phyloP scores from a whole-genome alignment of 2,329 filamentous ascomycete species.

The Blumeriella jaapii region DNA sequence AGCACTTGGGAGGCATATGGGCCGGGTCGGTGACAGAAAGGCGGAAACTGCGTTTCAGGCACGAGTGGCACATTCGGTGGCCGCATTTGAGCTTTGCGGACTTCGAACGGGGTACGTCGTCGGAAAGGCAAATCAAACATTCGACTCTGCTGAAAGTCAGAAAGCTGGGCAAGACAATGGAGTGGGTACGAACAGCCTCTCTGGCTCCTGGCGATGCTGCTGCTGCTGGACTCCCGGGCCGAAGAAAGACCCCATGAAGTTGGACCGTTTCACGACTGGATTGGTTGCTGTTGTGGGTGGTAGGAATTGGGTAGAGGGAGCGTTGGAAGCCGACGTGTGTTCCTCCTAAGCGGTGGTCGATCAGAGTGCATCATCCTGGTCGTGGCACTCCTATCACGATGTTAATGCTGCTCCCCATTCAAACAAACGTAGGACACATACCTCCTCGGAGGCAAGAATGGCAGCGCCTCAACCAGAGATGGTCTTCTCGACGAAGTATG shows the following conservation, averaged over 20 bases:
- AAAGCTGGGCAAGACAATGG: neutral
- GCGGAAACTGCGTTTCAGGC: conserved; percentile 63
- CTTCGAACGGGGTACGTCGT: conserved; percentile 51
- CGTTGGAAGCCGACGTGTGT: conserved; percentile 18
- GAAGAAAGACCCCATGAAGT: conserved; percentile 8
- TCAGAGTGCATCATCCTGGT: conserved; percentile 11
- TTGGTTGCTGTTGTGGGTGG: conserved; percentile 12
- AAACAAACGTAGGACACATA: conserved; percentile 4
- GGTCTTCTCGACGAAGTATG: conserved; percentile 16
- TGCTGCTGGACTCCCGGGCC: conserved; percentile 1
- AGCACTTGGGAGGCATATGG: conserved; percentile 80
- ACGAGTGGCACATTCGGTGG: conserved; percentile 71
- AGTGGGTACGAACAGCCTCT: conserved; percentile 16
- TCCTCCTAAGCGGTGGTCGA: conserved; percentile 15
- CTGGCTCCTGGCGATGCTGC: conserved; percentile 15
- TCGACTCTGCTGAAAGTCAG: conserved; percentile 41
- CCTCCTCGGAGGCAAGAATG: conserved; percentile 19
- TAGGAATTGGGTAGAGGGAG: conserved; percentile 10
- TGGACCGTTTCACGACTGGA: conserved; percentile 11
- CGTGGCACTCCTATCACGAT: conserved; percentile 13
- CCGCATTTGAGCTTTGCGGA: conserved; percentile 64
- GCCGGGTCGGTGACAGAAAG: conserved; percentile 65
- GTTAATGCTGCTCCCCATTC: conserved; percentile 1
- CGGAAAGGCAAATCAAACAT: conserved; percentile 60
- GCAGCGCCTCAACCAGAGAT: conserved; percentile 11